Evolutionary conservation across 1,139 yeast genomes (phyloP).

Genomic region (Geotrichum fermentans): DNA sequence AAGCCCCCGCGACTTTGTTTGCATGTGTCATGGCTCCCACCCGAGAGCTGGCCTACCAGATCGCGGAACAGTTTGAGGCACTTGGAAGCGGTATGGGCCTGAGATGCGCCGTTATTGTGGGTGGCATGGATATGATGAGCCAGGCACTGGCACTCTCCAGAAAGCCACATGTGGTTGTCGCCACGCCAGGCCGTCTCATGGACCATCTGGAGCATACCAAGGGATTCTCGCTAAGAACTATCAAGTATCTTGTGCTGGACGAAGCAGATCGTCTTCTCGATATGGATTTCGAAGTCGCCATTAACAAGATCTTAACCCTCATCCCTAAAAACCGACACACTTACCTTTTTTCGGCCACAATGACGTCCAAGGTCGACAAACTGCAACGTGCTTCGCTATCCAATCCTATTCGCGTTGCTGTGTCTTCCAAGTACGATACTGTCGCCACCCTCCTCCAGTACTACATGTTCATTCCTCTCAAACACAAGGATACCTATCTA

Average conservation of each 20-base stretch:
- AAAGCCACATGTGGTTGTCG: slow-evolving; percentile 90
- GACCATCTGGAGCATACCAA: slow-evolving; percentile 94
- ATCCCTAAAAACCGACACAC: slow-evolving; percentile 87
- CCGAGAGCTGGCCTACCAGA: slow-evolving; percentile 93
- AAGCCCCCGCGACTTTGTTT: slow-evolving; percentile 80
- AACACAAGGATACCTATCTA: slow-evolving; percentile 82
- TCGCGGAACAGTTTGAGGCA: slow-evolving; percentile 92
- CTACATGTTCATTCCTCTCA: slow-evolving; percentile 87
- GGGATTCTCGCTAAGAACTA: slow-evolving; percentile 76
- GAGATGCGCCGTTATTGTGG: slow-evolving; percentile 80
- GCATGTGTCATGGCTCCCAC: slow-evolving; percentile 94
- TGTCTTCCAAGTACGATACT: slow-evolving; percentile 81
- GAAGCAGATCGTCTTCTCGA: slow-evolving; percentile 95
- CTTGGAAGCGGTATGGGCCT: slow-evolving; percentile 88
- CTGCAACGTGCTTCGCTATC: slow-evolving; percentile 86
- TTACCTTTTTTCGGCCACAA: slow-evolving; percentile 89
- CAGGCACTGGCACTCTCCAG: slow-evolving; percentile 91
- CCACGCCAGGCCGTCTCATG: slow-evolving; percentile 94
- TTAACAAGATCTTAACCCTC: slow-evolving; percentile 76
- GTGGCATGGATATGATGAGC: slow-evolving; percentile 98
- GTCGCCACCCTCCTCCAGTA: slow-evolving; percentile 89
- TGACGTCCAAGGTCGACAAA: slow-evolving; percentile 92
- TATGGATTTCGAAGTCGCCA: slow-evolving; percentile 94
- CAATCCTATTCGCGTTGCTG: slow-evolving; percentile 89
- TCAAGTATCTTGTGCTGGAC: slow-evolving; percentile 86